These are phyloP conservation scores for Epichloe hybrida DNA, from an alignment of 2,329 filamentous ascomycete species.

Conservation along the genomic window DNA sequence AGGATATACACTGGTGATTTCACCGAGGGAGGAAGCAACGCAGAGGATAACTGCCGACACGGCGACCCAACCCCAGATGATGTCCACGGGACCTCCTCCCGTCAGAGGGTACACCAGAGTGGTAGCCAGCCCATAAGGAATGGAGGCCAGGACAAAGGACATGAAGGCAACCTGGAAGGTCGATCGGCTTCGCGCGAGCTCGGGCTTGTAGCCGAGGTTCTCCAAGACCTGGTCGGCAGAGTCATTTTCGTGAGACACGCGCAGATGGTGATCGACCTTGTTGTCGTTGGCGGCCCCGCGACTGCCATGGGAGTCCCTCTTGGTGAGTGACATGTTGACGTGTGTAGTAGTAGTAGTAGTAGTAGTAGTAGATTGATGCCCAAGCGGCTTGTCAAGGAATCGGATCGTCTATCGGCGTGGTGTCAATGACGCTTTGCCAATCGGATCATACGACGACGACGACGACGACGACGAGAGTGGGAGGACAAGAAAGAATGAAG, in stretches of 20 bases:
- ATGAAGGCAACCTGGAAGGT: constrained; percentile 60
- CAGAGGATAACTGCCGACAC: constrained; percentile 59
- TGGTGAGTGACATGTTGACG: constrained; percentile 9
- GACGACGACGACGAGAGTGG: too few relatives aligned
- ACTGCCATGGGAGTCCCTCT: constrained; percentile 12
- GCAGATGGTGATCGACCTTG: constrained; percentile 16
- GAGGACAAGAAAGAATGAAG: too few relatives aligned
- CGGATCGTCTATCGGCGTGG: too few relatives aligned
- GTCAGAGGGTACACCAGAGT: constrained; percentile 54
- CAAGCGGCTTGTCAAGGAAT: too few relatives aligned
- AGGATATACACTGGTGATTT: constrained; percentile 64
- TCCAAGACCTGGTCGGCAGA: constrained; percentile 50
- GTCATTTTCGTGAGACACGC: constrained; percentile 16
- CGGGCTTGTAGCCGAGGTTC: constrained; percentile 52
- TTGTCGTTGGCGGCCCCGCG: constrained; percentile 12
- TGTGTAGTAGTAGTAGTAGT: too few relatives aligned
- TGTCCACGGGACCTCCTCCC: constrained; percentile 52
- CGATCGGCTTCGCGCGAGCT: constrained; percentile 50
- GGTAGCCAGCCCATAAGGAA: constrained; percentile 60
- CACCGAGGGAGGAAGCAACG: constrained; percentile 56
- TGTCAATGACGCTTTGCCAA: too few relatives aligned
- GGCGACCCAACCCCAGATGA: constrained; percentile 60
- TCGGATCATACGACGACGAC: too few relatives aligned
- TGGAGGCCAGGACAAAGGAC: constrained; percentile 63
- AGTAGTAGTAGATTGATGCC: too few relatives aligned